Evolutionary conservation across 78 protist genomes (phyloP).

Genomic region (Creolimax fragrantissima): DNA sequence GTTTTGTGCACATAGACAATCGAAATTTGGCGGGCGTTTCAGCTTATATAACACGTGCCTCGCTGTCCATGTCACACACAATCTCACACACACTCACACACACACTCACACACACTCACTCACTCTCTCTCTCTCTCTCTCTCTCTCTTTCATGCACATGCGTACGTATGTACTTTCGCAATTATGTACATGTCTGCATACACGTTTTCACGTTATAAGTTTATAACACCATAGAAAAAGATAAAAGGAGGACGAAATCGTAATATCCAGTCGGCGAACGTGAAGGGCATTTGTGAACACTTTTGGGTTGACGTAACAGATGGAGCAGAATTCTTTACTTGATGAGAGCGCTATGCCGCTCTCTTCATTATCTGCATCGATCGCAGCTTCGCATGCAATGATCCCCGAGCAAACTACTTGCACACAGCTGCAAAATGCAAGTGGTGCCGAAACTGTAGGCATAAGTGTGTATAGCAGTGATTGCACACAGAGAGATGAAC

Average conservation of each 20-base stretch:
- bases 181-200: neutral
- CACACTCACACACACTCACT: neutral
- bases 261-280: neutral
- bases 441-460: too few species aligned
- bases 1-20: neutral
- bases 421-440: too few species aligned
- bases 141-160: neutral
- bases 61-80: neutral
- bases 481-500: too few species aligned
- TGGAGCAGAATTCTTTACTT: neutral
- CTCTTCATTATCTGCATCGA: neutral
- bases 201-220: neutral
- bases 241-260: neutral
- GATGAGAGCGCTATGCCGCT: neutral
- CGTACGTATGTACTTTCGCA: neutral
- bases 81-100: neutral
- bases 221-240: neutral
- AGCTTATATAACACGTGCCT: neutral
- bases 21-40: neutral
- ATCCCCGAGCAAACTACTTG: too few species aligned
- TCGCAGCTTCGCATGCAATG: neutral
- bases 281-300: neutral
- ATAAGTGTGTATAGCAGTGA: too few species aligned
- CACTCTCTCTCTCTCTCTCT: neutral
- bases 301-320: neutral